Evolutionary conservation across 352 stramenopile species (phyloP).

Genomic region (Aphanomyces stellatus): DNA sequence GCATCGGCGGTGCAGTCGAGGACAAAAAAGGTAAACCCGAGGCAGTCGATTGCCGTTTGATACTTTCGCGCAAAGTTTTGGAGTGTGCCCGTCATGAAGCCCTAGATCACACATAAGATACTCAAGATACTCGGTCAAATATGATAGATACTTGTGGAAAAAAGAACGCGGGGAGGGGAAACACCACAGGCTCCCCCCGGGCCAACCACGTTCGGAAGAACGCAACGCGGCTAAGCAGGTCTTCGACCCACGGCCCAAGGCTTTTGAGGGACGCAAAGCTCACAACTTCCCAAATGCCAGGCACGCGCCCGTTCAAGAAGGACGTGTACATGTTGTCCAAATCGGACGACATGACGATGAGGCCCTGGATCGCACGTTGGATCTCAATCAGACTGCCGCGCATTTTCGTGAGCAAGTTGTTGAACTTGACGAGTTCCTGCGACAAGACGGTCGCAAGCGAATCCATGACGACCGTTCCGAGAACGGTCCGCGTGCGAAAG

Average conservation of each 20-base stretch:
- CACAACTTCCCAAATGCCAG: slow-evolving; percentile 79
- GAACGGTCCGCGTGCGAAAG: slow-evolving; percentile 81
- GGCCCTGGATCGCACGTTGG: slow-evolving; percentile 70
- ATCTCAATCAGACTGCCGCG: slow-evolving; percentile 67
- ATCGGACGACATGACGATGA: slow-evolving; percentile 92
- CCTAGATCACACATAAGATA: slow-evolving; percentile 14
- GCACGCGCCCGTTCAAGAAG: slow-evolving; percentile 88
- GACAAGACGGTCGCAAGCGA: slow-evolving; percentile 89
- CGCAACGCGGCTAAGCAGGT: slow-evolving; percentile 79
- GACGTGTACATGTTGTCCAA: slow-evolving; percentile 95
- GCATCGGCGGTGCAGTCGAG: slow-evolving; percentile 47
- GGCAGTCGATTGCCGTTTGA: slow-evolving; percentile 90
- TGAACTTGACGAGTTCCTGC: slow-evolving; percentile 94
- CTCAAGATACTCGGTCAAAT: not conserved
- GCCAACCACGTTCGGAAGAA: slow-evolving; percentile 90
- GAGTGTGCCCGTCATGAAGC: slow-evolving; percentile 93
- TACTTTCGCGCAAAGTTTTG: slow-evolving; percentile 95
- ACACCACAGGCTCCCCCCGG: slow-evolving; percentile 85
- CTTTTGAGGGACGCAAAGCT: slow-evolving; percentile 91
- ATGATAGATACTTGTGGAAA: slow-evolving; percentile 72
- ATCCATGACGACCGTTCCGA: slow-evolving; percentile 81
- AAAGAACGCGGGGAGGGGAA: slow-evolving; percentile 91
- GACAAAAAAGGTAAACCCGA: slow-evolving; percentile 88
- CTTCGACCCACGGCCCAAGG: slow-evolving; percentile 87
- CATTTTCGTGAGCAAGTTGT: slow-evolving; percentile 83